Evolutionary conservation across 2,329 filamentous ascomycete species (phyloP), one percentile per base, ranked within the genome.

Genomic region (Trichophyton verrucosum): DNA sequence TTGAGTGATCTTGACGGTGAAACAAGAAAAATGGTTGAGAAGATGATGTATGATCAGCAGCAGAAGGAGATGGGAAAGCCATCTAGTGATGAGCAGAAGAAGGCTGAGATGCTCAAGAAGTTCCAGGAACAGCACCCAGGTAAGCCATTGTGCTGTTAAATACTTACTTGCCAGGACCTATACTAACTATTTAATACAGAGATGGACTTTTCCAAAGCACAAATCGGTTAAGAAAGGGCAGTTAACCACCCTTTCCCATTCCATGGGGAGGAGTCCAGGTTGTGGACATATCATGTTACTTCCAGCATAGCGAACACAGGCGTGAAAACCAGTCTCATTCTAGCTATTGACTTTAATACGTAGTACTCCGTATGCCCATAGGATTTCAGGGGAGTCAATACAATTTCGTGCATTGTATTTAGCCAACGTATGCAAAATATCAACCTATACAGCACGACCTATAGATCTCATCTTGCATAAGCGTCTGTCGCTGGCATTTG

Each of bases 11-110:
- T 99, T 66, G 92, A 97, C 71, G 94, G 94, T 63, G 88, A 95
- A 80, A 99, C 94, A 60, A 83, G 94, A 65, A 83, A 86, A 62
- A 97, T 99, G 92, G 94, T 99, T 51, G 94, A 99, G 84, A 99
- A 99, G 84, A 99, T 99, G 94, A 99, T 99, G 94, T 99, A 83
- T 70, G 94, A 99, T 78, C 94, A 99, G 81, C 82, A 88, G 66
- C 91, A 97, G 79, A 99, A 99, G 84, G 91, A 97, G 79, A 79
- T 82, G 75, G 94, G 94, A 3, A 82, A 87, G 74, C 89, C 91
- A 55, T 91, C 87, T 11, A 95, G 89, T 66, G 94, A 97, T 67
- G 94, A 99, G 79, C 86, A 95, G 81, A 89, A 91, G 81, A 97
- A 97, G 82, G 76, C 85, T 71, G 92, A 99, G 61, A 86, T 99